Evolutionary conservation across 805 yeast species (phyloP), one percentile per base, ranked within the genome.

Genomic region (Hyphopichia homilentoma): DNA sequence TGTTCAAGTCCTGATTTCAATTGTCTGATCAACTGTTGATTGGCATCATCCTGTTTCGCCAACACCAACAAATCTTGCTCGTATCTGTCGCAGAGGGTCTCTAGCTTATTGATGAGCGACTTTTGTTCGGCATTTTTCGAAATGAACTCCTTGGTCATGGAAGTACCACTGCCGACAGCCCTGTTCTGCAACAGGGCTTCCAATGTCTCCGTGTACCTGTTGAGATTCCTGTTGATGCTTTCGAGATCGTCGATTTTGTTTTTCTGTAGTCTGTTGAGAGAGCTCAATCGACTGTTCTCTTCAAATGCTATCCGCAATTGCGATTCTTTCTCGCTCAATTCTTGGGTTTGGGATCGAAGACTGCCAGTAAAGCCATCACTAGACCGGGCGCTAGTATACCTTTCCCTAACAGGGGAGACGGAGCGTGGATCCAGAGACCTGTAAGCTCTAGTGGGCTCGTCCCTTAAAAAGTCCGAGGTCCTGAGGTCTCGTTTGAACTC

Each of bases 11-110:
- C 43, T 4, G 32, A 30, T 2, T 37, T 36, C 23, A 59, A 35
- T 15, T 35, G 42, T 6, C 40, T 29, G 4, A 43, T 25, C 15
- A 38, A 20, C 7, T 9, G 8, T n/a, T 27, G 16, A 21, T 33
- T 33, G 4, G 39, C 34, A 9, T 26, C 33, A 16, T 48, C 34
- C 27, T 33, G 32, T 29, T 30, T 29, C 26, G 34, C 41, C 16
- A 27, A 41, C 21, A 34, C 37, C 24, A 25, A 30, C 13, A 52
- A 31, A 14, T 44, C 43, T 14, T 40, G 27, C 30, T 44, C 45
- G 21, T 47, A 45, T 16, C 43, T 35, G 15, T 44, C 36, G 39
- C 55, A 50, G 9, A 48, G 36, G 5, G 29, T 22, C 29, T 49
- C 44, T 22, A 55, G 38, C 13, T 35, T 33, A 13, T 36, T 32